Conservation (phyloP, 2,329 filamentous ascomycete genomes). For the Dissoconium aciculare region DNA sequence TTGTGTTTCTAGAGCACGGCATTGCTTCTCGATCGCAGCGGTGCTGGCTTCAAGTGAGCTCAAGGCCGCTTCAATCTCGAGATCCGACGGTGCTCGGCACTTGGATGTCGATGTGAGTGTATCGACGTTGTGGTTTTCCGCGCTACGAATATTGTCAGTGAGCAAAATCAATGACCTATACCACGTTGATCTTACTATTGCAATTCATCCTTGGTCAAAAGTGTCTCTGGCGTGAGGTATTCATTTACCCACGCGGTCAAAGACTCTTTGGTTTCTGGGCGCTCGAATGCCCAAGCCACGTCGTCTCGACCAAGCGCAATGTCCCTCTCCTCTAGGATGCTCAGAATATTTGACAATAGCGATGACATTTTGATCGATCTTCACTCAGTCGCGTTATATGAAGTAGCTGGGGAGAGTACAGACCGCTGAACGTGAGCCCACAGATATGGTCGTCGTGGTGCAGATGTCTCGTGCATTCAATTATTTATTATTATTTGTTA, state of each 20-base stretch:
- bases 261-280: constrained; percentile 26
- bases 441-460: too few species aligned
- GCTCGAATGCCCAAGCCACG: constrained; percentile 34
- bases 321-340: constrained; percentile 31
- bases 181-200: constrained; percentile 27
- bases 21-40: constrained; percentile 48
- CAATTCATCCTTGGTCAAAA: constrained; percentile 36
- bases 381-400: background rate
- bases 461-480: too few species aligned
- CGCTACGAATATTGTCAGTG: background rate
- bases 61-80: constrained; percentile 47
- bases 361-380: constrained; percentile 9
- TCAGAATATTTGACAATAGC: constrained; percentile 27
- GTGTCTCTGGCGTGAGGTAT: constrained; percentile 31
- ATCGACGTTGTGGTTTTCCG: background rate
- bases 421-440: too few species aligned
- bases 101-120: too few species aligned
- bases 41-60: constrained; percentile 51
- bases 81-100: constrained; percentile 39
- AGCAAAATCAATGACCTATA: background rate
- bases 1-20: constrained; percentile 45
- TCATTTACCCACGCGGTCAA: constrained; percentile 33
- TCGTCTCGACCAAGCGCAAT: constrained; percentile 32
- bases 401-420: too few species aligned
- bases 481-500: too few species aligned